Evolutionary conservation across 352 stramenopile genomes (phyloP), one percentile per base, ranked within the genome.

Genomic region (Globisporangium cederbergense): DNA sequence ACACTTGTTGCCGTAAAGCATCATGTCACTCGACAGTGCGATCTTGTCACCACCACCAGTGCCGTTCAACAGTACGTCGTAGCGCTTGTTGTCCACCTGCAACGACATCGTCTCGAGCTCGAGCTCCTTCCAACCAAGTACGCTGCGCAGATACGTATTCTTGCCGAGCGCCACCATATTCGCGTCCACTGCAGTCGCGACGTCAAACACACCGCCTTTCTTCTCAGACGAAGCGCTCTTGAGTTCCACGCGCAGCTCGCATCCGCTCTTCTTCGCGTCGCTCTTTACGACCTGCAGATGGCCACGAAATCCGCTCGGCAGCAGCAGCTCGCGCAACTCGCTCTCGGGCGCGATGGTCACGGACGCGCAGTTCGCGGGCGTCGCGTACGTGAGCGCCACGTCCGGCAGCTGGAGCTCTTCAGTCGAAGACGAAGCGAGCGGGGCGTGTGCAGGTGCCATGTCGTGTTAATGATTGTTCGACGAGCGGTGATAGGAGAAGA

Each of bases 341-440:
- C 50, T 40, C 22, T 36, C 50, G 0, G 70, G 55, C 30, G 20
- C 60, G 53, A 6, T 62, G n/a, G 11, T 55, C 38, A 45, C 62
- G 42, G 50, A 67, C 38, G 36, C 42, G 34, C 71, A 77, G 10
- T 57, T 9, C 25, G 65, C 61, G 30, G 60, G 11, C 14, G 67
- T 73, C 56, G 64, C 49, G 53, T 73, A 77, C 57, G 67, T 70
- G 22, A 77, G 64, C 49, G 65, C 64, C 45, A 66, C 65, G 45
- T 68, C 53, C 32, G 58, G 47, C 20, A 42, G 46, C 34, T 38
- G 16, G 14, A 56, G 50, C 25, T 40, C 50, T 1, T 56, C 50
- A 3, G 10, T 3, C 7, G 49, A 54, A 6, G 40, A 28, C 7
- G 20, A 36, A 4, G 40, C 30, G n/a, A 32, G 55, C 38, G 40